phyloP scores from a whole-genome alignment of 2,329 filamentous ascomycete genomes.

The Sporothrix inflata region DNA sequence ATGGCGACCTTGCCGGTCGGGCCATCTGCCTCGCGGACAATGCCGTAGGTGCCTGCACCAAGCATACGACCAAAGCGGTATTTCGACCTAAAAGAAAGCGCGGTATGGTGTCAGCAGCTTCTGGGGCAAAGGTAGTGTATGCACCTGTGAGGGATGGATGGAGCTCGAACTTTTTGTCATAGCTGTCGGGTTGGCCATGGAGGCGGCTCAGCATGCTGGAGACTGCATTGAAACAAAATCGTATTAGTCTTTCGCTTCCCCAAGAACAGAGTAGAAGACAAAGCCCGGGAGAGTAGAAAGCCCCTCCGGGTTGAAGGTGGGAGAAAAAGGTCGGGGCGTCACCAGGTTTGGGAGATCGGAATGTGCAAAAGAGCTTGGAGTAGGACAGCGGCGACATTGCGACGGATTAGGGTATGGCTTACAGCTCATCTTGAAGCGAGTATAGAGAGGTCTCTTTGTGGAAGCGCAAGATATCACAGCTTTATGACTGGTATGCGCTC shows the following conservation, averaged over 20 bases:
- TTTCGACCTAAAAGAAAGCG: constrained; percentile 62
- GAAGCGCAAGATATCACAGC: not conserved
- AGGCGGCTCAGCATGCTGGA: constrained; percentile 92
- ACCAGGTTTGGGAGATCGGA: not conserved
- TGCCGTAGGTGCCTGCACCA: constrained; percentile 96
- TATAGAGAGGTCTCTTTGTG: not conserved
- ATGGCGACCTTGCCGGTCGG: constrained; percentile 84
- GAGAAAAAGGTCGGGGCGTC: not conserved
- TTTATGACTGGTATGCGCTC: not conserved
- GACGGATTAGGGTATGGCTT: constrained; percentile 12
- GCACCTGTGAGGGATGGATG: not conserved
- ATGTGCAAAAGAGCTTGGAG: not conserved
- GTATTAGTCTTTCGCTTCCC: not conserved
- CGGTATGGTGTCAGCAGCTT: not conserved
- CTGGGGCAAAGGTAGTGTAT: not conserved
- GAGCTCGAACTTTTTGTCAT: constrained; percentile 85
- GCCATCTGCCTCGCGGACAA: constrained; percentile 92
- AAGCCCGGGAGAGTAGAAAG: not conserved
- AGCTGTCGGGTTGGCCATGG: constrained; percentile 94
- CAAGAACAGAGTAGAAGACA: not conserved
- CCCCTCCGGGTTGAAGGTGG: not conserved
- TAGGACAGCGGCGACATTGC: not conserved
- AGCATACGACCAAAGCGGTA: constrained; percentile 93
- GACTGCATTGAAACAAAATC: constrained; percentile 55
- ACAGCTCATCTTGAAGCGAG: constrained; percentile 32